Base-by-base conservation (phyloP, 306 rosid genomes). In the Calophaca sinica region DNA sequence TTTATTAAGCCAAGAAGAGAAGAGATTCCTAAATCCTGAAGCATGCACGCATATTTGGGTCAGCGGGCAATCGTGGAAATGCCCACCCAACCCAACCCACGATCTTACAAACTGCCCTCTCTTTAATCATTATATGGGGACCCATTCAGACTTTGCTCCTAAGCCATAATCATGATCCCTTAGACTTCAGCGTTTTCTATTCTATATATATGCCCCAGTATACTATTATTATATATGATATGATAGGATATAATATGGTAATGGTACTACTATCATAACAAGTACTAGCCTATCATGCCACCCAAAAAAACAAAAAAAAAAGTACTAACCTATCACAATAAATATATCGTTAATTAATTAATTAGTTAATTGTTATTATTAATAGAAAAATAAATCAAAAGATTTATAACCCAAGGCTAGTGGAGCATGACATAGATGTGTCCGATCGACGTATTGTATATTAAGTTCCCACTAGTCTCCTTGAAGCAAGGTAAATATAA, bases 151-250 rank as follows among this genome's bases (percentile, higher is more conserved):
- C 97, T 94, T 94, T 85, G 84, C 78, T 81, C 86, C 86, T 79
- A 88, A 89, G 93, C 89, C 90, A 92, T 85, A 87, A 94, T 91
- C 93, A 87, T 92, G 38, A 81, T 78, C 82, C 78, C 85, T 75
- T 83, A 41, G 84, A 88, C 94, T 86, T 88, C 81, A 48, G 15
- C 44, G 20, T 81, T 81, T 72, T 62, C 70, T 74, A 76, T 68
- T 57, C 62, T 60, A 49, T 66, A 53, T 55, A 62, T 44, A 54
- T 64, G 31, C 66, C 53, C 64, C 65, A 66, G 38, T 80, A 48
- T 80, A 70, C 70, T 79, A 55, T 59, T 67, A 76, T 67, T 76
- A 45, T 53, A 52, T 12, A 49, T 2, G 59, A 61, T 41, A 76
- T 42, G 20, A 66, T 20, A 20, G 26, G 26, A 20, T 20, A 20